Evolutionary conservation across 2,329 filamentous ascomycete genomes (phyloP).

Genomic region (Penicillium aurantiogriseum): DNA sequence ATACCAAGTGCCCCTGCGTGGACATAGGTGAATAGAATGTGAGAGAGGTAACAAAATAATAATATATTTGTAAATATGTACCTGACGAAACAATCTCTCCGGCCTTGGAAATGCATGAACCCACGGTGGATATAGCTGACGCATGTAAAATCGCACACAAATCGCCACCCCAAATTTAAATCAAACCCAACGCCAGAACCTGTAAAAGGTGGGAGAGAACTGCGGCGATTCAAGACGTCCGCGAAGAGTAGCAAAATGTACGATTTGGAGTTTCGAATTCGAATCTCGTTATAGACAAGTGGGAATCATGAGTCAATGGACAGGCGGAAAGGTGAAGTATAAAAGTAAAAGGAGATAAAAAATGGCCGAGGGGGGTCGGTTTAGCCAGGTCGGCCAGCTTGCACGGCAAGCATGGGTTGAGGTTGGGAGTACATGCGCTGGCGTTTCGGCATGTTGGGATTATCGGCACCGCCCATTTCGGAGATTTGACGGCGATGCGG

Average conservation of each 20-base stretch:
- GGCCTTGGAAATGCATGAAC: constrained; percentile 3
- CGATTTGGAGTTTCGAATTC: constrained; percentile 14
- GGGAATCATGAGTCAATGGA: constrained; percentile 29
- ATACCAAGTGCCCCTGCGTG: not conserved
- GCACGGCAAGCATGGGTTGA: constrained; percentile 50
- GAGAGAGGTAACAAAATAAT: constrained; percentile 5
- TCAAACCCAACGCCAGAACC: constrained; percentile 22
- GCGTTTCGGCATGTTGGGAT: constrained; percentile 55
- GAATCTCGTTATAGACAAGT: constrained; percentile 27
- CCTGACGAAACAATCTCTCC: constrained; percentile 17
- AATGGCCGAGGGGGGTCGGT: not conserved
- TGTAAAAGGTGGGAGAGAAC: constrained; percentile 15
- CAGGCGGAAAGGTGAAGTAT: constrained; percentile 15
- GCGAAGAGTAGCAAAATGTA: constrained; percentile 22
- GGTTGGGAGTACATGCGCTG: constrained; percentile 57
- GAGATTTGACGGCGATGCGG: constrained; percentile 60
- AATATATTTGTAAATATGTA: constrained; percentile 24
- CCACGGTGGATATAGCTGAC: constrained; percentile 15
- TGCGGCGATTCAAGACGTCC: constrained; percentile 15
- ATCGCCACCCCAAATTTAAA: constrained; percentile 15
- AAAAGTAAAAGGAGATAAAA: not conserved
- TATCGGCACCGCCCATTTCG: constrained; percentile 57
- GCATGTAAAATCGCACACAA: constrained; percentile 11
- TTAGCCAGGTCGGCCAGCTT: constrained; percentile 44
- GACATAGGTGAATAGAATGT: not conserved